Evolutionary conservation across 2,329 filamentous ascomycete genomes (phyloP).

Genomic region (Drechslerella dactyloides): DNA sequence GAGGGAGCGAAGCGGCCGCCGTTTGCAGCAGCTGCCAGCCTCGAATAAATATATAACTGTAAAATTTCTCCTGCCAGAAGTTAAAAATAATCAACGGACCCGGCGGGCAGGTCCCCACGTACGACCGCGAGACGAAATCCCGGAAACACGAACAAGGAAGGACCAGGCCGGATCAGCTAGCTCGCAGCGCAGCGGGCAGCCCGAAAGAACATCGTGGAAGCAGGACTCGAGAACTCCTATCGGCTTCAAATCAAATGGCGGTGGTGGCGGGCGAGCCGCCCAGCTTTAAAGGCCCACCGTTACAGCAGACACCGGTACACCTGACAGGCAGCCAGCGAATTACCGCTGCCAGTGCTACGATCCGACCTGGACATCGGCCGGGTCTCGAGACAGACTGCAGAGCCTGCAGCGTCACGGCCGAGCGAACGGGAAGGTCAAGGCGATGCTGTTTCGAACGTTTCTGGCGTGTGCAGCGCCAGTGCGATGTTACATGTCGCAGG

Average conservation of each 20-base stretch:
- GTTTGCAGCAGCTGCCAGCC: constrained; percentile 4
- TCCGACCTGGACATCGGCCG: too few species aligned
- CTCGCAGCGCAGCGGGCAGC: too few species aligned
- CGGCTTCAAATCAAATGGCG: neutral
- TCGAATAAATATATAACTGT: neutral
- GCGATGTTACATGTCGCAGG: neutral
- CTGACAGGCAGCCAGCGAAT: neutral
- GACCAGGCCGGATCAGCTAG: too few species aligned
- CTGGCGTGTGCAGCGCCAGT: neutral
- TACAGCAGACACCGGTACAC: neutral
- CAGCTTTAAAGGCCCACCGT: neutral
- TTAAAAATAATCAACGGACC: neutral
- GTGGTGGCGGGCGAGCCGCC: neutral
- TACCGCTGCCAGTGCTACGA: too few species aligned
- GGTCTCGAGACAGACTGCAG: too few species aligned
- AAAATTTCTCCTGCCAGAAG: neutral
- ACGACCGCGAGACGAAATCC: neutral
- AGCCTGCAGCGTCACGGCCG: too few species aligned
- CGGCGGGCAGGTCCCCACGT: neutral
- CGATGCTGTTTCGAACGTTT: neutral
- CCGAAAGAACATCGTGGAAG: too few species aligned
- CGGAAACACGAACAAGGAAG: too few species aligned
- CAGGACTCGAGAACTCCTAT: too few species aligned
- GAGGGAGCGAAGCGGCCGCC: neutral
- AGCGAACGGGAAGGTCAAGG: neutral